These are phyloP conservation scores for Rutstroemia sp. DNA, from an alignment of 2,329 filamentous ascomycete species.

Conservation along the genomic window DNA sequence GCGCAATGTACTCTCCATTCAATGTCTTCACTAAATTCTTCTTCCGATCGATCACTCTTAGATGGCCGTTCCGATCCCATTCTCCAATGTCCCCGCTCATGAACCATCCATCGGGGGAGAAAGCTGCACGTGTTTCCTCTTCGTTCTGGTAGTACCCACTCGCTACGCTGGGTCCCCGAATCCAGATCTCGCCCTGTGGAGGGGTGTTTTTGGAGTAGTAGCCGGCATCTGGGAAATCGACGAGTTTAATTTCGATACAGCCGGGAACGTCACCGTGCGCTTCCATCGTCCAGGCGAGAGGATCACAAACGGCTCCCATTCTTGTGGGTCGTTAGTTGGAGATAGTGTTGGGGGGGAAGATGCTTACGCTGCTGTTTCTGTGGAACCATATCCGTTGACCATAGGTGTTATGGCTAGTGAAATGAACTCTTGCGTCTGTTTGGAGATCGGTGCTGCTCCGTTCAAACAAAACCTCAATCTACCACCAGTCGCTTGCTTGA, in stretches of 20 bases:
- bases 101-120: constrained; percentile 76
- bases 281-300: constrained; percentile 69
- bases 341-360: constrained; percentile 34
- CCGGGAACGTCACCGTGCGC: constrained; percentile 72
- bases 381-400: constrained; percentile 87
- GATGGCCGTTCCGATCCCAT: constrained; percentile 69
- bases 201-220: constrained; percentile 56
- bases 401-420: constrained; percentile 87
- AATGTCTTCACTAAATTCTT: constrained; percentile 46
- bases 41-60: constrained; percentile 74
- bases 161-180: constrained; percentile 76
- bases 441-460: constrained; percentile 80
- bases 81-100: constrained; percentile 84
- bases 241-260: constrained; percentile 79
- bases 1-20: constrained; percentile 91
- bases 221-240: constrained; percentile 77
- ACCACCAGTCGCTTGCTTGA: constrained; percentile 83
- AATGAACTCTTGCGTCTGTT: constrained; percentile 81
- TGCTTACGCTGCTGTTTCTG: constrained; percentile 66
- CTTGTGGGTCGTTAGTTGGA: constrained; percentile 28
- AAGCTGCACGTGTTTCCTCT: constrained; percentile 60
- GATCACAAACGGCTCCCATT: constrained; percentile 73
- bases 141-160: constrained; percentile 70
- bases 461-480: constrained; percentile 84
- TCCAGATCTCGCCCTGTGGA: constrained; percentile 67